Base-by-base conservation (phyloP, 345 rosid species). In the Iberis pinnata region DNA sequence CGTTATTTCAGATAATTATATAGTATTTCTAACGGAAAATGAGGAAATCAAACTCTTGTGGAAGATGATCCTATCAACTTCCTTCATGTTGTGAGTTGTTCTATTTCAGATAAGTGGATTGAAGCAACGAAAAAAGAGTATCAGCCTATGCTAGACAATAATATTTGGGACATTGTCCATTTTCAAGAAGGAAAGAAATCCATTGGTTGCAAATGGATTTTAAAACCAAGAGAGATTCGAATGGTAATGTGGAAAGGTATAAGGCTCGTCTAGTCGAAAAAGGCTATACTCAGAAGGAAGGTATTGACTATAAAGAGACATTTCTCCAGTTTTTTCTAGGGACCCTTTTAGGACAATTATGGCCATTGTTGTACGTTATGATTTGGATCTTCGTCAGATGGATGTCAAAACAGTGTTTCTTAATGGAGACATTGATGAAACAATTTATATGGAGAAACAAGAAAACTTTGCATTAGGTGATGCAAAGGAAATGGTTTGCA, bases 61-160 rank as follows among this genome's bases (percentile, higher is more conserved):
- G n/a, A n/a, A n/a, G n/a, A n/a, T n/a, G n/a, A n/a, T n/a, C 19
- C 18, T 9, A 14, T 26, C 35, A 46, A 25, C 35, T 25, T 46
- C 4, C 19, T 7, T 14, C 1, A 26, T 33, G 33, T 8, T 0
- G 5, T 4, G 7, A 9, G 51, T 13, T 4, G 35, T 46, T 46
- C 51, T 3, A 14, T 0, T 9, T 26, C 7, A 14, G 6, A 26
- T 3, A 46, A 25, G 19, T 46, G 35, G 35, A 0, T 7, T 3
- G 22, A 9, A 16, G 0, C 1, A 9, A 0, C 0, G 3, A 26
- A 46, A 14, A 8, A n/a, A n/a, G n/a, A n/a, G n/a, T n/a, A n/a
- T n/a, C n/a, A n/a, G n/a, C n/a, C n/a, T n/a, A n/a, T n/a, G n/a
- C 35, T 25, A 13, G 51, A 46, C 35, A 46, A 46, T 46, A 4